phyloP scores from a whole-genome alignment of 176 grass and related monocot species.

The Musa acuminata region DNA sequence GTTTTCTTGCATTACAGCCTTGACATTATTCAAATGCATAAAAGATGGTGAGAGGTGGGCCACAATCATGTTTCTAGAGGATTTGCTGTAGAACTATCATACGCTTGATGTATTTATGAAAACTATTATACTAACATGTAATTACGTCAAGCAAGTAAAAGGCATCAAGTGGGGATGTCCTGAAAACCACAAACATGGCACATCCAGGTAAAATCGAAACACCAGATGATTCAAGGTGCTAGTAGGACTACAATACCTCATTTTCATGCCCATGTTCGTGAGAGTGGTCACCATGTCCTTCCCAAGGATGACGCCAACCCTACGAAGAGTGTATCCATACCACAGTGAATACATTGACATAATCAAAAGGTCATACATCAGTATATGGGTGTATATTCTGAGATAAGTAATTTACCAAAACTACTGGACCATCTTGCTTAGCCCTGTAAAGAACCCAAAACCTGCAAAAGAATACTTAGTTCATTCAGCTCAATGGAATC shows the following conservation, averaged over 20 bases:
- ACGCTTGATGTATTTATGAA: no score
- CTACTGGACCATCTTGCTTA: conserved; percentile 74
- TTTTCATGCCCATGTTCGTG: conserved; percentile 57
- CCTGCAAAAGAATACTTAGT: conserved; percentile 28
- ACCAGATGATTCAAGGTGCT: neutral
- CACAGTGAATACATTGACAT: neutral
- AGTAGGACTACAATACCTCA: conserved; percentile 30
- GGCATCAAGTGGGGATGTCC: no score
- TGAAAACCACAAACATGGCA: no score
- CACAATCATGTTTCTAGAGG: no score
- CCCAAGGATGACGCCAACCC: conserved; percentile 91
- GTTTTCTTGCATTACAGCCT: no score
- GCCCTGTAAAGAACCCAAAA: conserved; percentile 95
- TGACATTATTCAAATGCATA: no score
- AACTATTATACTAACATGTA: no score
- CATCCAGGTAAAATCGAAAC: neutral
- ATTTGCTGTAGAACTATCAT: no score
- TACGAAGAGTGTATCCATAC: conserved; percentile 19
- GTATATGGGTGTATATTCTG: neutral
- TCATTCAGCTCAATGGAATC: neutral
- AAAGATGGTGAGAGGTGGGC: no score
- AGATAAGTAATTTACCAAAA: conserved; percentile 48
- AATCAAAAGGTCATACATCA: neutral
- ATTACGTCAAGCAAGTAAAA: neutral
- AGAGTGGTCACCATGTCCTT: conserved; percentile 73